A percentile compares a stretch with the other conserved stretches of the same genome.
Evolutionary conservation across 1,139 yeast genomes (phyloP).

Genomic region (Scheffersomyces lignicola): DNA sequence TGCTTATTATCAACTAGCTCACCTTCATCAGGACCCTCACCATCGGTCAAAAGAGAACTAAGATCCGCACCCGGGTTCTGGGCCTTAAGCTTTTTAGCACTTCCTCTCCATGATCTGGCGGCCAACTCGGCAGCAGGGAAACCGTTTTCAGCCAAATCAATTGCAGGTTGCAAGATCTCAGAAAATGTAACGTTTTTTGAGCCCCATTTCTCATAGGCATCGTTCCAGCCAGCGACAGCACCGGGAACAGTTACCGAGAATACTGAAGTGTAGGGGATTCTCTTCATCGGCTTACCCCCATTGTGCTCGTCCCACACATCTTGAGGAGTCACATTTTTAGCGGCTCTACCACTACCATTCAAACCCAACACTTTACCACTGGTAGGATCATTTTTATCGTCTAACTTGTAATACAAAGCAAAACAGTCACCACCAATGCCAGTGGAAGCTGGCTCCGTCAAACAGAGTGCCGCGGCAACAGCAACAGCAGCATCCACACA

Average conservation of each 20-base stretch:
- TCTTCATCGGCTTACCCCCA: constrained; percentile 37
- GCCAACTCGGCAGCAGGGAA: constrained; percentile 64
- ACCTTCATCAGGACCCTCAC: constrained; percentile 56
- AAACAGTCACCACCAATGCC: constrained; percentile 87
- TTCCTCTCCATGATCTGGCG: constrained; percentile 51
- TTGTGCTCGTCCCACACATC: constrained; percentile 44
- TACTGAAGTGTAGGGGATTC: constrained; percentile 50
- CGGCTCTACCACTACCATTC: constrained; percentile 78
- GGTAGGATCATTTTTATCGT: constrained; percentile 25
- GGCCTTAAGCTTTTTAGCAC: constrained; percentile 34
- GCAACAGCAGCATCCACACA: constrained; percentile 84
- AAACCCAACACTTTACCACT: constrained; percentile 54
- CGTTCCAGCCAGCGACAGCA: constrained; percentile 76
- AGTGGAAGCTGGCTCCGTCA: constrained; percentile 75
- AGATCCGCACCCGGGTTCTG: constrained; percentile 36
- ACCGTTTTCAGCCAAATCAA: constrained; percentile 67
- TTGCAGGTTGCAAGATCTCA: constrained; percentile 68
- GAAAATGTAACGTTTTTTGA: constrained; percentile 61
- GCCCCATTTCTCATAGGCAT: constrained; percentile 70
- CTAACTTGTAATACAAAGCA: constrained; percentile 57
- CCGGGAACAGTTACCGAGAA: constrained; percentile 75
- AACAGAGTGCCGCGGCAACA: constrained; percentile 70
- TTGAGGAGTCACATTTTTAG: constrained; percentile 51
- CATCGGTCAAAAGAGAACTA: constrained; percentile 31
- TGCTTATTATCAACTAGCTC: constrained; percentile 55